These are phyloP conservation scores for Kokia cookei DNA, from an alignment of 441 rosid species.

Conservation along the genomic window DNA sequence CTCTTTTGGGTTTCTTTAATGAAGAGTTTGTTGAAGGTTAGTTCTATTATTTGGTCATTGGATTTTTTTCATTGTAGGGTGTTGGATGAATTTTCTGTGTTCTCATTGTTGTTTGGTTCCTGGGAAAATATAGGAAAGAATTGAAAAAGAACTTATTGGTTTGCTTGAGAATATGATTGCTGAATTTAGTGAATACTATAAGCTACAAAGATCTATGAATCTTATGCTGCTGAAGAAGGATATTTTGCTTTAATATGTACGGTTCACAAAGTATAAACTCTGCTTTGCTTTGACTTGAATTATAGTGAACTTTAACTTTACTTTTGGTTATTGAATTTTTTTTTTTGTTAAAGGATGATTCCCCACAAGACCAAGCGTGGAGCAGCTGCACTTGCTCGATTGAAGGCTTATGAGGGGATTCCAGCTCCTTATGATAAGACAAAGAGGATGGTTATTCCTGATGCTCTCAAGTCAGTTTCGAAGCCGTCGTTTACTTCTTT, in stretches of 20 bases:
- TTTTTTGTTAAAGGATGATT: slow-evolving; percentile 38
- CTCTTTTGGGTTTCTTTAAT: neutral
- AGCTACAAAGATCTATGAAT: neutral
- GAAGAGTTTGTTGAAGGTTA: neutral
- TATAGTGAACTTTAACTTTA: neutral
- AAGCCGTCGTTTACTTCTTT: neutral
- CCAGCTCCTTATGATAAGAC: slow-evolving; percentile 56
- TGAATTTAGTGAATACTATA: neutral
- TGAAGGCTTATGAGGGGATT: slow-evolving; percentile 57
- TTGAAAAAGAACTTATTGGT: neutral
- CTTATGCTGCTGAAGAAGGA: neutral
- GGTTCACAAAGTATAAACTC: neutral
- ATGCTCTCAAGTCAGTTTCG: slow-evolving; percentile 54
- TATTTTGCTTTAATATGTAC: neutral
- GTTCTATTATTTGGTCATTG: neutral
- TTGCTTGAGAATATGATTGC: neutral
- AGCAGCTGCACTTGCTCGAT: slow-evolving; percentile 50
- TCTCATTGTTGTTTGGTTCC: neutral
- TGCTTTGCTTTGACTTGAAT: neutral
- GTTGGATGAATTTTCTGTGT: neutral
- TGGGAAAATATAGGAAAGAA: neutral
- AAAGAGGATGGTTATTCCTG: slow-evolving; percentile 69
- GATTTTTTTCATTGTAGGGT: neutral
- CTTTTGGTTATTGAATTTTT: neutral
- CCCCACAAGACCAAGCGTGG: slow-evolving; percentile 66